Conservation (phyloP, 176 grass and related monocot genomes). For the Pontederia paniculata region DNA sequence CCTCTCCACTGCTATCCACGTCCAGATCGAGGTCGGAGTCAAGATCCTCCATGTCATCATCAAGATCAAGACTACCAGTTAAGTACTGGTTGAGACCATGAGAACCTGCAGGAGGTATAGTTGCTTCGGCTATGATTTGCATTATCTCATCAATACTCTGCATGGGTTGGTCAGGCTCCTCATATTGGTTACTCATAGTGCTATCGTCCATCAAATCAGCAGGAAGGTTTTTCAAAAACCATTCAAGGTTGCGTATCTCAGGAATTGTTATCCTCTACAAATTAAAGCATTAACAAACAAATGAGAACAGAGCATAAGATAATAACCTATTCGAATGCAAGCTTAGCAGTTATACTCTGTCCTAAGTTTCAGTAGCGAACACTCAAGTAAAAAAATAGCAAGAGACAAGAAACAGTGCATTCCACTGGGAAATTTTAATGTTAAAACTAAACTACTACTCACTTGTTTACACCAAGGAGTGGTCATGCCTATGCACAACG, state of each 20-base stretch:
- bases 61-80: slow-evolving; percentile 33
- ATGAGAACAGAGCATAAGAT: no score
- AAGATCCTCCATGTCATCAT: slow-evolving; percentile 57
- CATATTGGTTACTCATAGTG: slow-evolving; percentile 36
- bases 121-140: slow-evolving; percentile 65
- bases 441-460: no score
- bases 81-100: slow-evolving; percentile 28
- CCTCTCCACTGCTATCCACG: slow-evolving; percentile 46
- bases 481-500: no score
- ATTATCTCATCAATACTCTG: slow-evolving; percentile 55
- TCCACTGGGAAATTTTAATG: no score
- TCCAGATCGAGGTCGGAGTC: slow-evolving; percentile 58
- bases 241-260: slow-evolving; percentile 59
- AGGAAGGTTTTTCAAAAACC: slow-evolving; percentile 60
- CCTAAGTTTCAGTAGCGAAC: no score
- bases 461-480: no score
- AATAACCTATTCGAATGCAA: no score
- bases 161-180: slow-evolving; percentile 65
- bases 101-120: slow-evolving; percentile 28
- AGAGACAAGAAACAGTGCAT: no score
- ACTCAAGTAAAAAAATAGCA: no score
- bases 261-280: slow-evolving; percentile 69
- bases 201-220: slow-evolving; percentile 52
- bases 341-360: no score
- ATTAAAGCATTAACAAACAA: background rate